These are phyloP conservation scores for Fistulifera pelliculosa DNA, from an alignment of 108 stramenopile species.

Conservation along the genomic window DNA sequence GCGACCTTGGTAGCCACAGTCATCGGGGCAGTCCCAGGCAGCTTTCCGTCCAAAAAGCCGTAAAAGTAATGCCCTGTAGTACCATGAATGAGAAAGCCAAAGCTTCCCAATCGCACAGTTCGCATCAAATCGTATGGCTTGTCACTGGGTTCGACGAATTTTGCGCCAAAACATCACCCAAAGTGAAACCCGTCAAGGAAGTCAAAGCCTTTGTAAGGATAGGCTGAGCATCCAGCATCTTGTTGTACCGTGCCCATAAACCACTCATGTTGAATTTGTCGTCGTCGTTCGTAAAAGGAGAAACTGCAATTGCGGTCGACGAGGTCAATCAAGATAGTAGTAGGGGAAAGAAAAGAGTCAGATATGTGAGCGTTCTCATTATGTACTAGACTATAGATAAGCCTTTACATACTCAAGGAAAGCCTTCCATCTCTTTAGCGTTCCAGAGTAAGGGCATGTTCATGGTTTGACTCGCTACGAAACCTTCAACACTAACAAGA, in stretches of 20 bases:
- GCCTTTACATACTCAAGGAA: conserved; percentile 40
- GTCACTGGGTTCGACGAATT: conserved; percentile 76
- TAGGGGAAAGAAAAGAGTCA: background rate
- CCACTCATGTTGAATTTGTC: conserved; percentile 19
- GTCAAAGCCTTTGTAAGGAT: conserved; percentile 54
- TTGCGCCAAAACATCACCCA: conserved; percentile 90
- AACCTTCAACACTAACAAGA: background rate
- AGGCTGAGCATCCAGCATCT: conserved; percentile 66
- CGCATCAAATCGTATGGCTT: conserved; percentile 86
- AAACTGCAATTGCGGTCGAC: background rate
- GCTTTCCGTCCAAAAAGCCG: conserved; percentile 82
- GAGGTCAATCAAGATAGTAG: background rate
- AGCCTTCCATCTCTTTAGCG: conserved; percentile 27
- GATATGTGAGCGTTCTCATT: conserved; percentile 27
- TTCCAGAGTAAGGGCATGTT: conserved; percentile 37
- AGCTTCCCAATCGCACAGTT: conserved; percentile 82
- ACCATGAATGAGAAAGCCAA: conserved; percentile 91
- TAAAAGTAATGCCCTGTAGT: conserved; percentile 96
- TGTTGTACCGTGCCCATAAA: conserved; percentile 87
- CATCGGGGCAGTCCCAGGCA: conserved; percentile 83
- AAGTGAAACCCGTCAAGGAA: conserved; percentile 83
- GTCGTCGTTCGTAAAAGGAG: background rate
- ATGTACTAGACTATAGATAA: conserved; percentile 21
- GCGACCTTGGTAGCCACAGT: conserved; percentile 91
- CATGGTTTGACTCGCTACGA: conserved; percentile 2